Conservation (phyloP, 768 basidiomycete species). For the Phylloporus rhodoxanthus region DNA sequence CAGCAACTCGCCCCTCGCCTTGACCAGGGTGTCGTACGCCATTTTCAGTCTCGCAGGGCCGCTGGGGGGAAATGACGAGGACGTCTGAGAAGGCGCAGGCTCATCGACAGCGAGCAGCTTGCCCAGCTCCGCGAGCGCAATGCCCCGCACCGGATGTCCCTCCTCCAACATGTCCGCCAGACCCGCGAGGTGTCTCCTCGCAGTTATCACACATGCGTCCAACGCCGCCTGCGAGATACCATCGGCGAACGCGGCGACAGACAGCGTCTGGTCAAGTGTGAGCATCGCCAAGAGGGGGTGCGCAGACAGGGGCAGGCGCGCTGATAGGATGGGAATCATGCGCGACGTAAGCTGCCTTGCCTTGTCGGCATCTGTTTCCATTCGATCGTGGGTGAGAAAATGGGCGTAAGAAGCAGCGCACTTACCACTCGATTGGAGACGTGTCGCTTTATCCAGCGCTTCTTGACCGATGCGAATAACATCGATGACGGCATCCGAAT, state of each 20-base stretch:
- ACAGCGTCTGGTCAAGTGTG: constrained; percentile 65
- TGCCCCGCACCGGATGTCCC: constrained; percentile 73
- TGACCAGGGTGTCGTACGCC: constrained; percentile 58
- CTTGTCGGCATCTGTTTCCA: constrained; percentile 46
- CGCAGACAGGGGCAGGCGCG: constrained; percentile 54
- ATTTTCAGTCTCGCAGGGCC: constrained; percentile 58
- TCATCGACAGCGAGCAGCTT: constrained; percentile 80
- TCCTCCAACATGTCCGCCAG: constrained; percentile 45
- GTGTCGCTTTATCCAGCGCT: constrained; percentile 65
- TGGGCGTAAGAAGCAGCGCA: neutral
- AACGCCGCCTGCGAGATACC: constrained; percentile 44
- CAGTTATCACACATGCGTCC: constrained; percentile 57
- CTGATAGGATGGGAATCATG: constrained; percentile 61
- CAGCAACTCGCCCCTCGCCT: constrained; percentile 54
- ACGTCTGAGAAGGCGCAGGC: constrained; percentile 23
- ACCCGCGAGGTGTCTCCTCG: constrained; percentile 50
- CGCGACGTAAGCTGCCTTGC: constrained; percentile 57
- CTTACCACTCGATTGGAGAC: constrained; percentile 55
- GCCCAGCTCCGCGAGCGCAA: constrained; percentile 73
- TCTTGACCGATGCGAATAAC: constrained; percentile 66
- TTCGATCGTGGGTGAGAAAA: neutral
- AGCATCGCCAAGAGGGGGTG: constrained; percentile 75
- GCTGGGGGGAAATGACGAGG: constrained; percentile 53
- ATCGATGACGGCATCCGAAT: constrained; percentile 53
- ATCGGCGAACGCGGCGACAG: constrained; percentile 46